Percentiles rank a stretch among this genome's conserved stretches.
These are phyloP conservation scores for Trametes cinnabarina DNA, from an alignment of 768 basidiomycete species.

Conservation along the genomic window DNA sequence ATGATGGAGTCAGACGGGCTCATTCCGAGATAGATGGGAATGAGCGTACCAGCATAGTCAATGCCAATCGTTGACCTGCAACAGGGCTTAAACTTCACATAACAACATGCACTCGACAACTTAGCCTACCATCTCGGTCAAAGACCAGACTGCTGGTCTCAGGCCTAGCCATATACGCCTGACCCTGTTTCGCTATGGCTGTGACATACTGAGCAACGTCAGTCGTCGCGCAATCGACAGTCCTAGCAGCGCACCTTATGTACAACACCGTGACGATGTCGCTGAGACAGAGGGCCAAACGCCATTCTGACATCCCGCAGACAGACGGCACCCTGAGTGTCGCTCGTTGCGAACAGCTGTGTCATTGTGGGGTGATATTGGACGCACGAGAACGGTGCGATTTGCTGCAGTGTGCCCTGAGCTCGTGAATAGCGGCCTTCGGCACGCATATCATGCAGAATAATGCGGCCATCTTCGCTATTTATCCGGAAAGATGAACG, in stretches of 20 bases:
- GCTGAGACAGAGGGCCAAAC: constrained; percentile 50
- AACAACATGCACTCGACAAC: neutral
- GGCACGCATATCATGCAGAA: constrained; percentile 59
- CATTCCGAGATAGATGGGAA: neutral
- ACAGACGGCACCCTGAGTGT: constrained; percentile 54
- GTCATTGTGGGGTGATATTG: constrained; percentile 68
- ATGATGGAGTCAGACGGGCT: neutral
- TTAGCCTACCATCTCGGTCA: constrained; percentile 58
- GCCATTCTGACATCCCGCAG: constrained; percentile 74
- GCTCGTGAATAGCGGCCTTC: constrained; percentile 34
- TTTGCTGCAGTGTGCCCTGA: constrained; percentile 51
- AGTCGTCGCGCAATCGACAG: neutral
- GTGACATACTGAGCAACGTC: constrained; percentile 41
- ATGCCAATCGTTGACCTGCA: constrained; percentile 59
- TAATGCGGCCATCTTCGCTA: constrained; percentile 71
- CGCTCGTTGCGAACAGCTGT: constrained; percentile 66
- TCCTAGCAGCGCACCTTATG: constrained; percentile 39
- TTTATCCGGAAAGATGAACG: no score
- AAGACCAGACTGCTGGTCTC: constrained; percentile 69
- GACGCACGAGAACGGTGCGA: constrained; percentile 59
- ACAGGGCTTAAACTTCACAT: neutral
- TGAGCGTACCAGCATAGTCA: constrained; percentile 60
- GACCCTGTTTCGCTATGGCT: constrained; percentile 41
- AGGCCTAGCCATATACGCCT: constrained; percentile 46
- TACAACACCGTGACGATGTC: constrained; percentile 54